A percentile compares a stretch with the other conserved stretches of the same genome.
Evolutionary conservation across 495 filamentous ascomycete species (phyloP).

Genomic region (Aspergillus nanangensis): DNA sequence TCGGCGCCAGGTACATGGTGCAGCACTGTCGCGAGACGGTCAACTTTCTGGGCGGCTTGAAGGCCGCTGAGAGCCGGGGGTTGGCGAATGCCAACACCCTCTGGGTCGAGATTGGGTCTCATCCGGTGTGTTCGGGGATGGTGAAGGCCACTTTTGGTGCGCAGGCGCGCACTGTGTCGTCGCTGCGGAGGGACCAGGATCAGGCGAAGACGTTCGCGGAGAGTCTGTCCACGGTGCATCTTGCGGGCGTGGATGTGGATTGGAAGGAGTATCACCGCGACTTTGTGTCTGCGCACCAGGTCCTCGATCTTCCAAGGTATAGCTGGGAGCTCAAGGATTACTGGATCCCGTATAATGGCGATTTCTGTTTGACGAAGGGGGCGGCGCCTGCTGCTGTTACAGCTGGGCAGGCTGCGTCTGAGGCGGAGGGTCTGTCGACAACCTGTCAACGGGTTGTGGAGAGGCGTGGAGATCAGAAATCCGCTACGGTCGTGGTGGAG

Average conservation of each 20-base stretch:
- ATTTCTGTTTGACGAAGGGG: slow-evolving; percentile 17
- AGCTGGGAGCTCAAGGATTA: slow-evolving; percentile 28
- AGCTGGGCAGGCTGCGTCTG: neutral
- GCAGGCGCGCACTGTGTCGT: slow-evolving; percentile 38
- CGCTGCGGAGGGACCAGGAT: slow-evolving; percentile 32
- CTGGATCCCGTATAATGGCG: slow-evolving; percentile 25
- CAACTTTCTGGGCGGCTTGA: slow-evolving; percentile 61
- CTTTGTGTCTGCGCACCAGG: neutral
- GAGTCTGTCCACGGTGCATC: slow-evolving; percentile 51
- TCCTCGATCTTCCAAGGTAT: slow-evolving; percentile 5
- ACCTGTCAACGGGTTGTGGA: slow-evolving; percentile 21
- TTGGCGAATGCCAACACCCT: slow-evolving; percentile 16
- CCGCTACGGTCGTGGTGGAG: slow-evolving; percentile 20
- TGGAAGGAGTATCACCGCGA: slow-evolving; percentile 54
- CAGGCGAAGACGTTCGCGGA: slow-evolving; percentile 51
- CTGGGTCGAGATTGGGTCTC: slow-evolving; percentile 36
- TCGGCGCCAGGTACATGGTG: slow-evolving; percentile 56
- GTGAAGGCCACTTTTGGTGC: slow-evolving; percentile 14
- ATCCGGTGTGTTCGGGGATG: slow-evolving; percentile 26
- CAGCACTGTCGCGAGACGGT: slow-evolving; percentile 65
- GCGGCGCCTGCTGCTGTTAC: neutral
- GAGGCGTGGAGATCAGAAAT: slow-evolving; percentile 6
- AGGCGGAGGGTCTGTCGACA: slow-evolving; percentile 18
- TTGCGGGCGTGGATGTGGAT: slow-evolving; percentile 51
- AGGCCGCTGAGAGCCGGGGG: slow-evolving; percentile 30